These are phyloP conservation scores for Lepidium aucheri DNA, from an alignment of 345 rosid genomes.

Conservation along the genomic window DNA sequence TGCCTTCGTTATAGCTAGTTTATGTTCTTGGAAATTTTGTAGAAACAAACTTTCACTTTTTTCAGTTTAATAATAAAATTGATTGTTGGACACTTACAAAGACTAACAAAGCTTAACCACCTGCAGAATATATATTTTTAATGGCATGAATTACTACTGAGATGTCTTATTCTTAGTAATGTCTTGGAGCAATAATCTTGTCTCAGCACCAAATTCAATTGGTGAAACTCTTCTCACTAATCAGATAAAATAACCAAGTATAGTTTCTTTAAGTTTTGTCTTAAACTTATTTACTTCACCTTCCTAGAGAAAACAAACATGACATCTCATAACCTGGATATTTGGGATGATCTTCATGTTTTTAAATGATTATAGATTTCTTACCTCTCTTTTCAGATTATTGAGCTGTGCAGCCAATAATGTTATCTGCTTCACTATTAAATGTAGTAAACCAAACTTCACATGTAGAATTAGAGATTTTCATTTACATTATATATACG, in stretches of 20 bases:
- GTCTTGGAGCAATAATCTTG: constrained; percentile 67
- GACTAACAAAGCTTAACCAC: neutral
- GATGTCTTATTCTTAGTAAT: constrained; percentile 48
- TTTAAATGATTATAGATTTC: neutral
- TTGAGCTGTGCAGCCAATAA: constrained; percentile 79
- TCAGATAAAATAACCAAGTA: constrained; percentile 71
- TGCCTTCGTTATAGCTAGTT: too few relatives aligned
- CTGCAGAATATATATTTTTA: neutral
- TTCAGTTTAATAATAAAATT: neutral
- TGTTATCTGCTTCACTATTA: constrained; percentile 68
- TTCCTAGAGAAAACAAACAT: constrained; percentile 14
- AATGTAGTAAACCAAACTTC: constrained; percentile 77
- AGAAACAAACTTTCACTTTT: neutral
- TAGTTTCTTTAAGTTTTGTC: constrained; percentile 56
- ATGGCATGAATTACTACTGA: neutral
- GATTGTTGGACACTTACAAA: neutral
- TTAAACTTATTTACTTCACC: constrained; percentile 48
- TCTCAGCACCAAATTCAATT: constrained; percentile 70
- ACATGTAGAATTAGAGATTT: constrained; percentile 64
- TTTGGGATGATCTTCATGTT: neutral
- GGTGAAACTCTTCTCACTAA: constrained; percentile 34
- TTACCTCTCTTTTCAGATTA: constrained; percentile 49
- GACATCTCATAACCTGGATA: neutral
- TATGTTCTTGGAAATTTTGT: neutral
- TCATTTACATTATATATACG: constrained; percentile 66